phyloP scores from a whole-genome alignment of 257 asterid species.

The Cinchona pubescens region DNA sequence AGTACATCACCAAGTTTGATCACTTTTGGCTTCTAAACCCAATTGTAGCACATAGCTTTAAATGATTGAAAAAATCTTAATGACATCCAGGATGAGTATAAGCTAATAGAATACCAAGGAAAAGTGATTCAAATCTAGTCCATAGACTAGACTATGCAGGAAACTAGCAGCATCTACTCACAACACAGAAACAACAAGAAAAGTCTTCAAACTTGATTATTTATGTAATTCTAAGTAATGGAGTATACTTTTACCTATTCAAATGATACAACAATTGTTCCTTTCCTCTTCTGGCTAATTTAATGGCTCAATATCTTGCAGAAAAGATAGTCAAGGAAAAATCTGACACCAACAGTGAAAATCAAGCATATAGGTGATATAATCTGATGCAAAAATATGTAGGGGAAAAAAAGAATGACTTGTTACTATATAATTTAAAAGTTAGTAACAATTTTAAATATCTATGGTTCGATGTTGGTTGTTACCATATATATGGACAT shows the following conservation, averaged over 20 bases:
- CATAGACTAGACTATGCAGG: too few relatives aligned
- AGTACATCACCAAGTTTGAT: background rate
- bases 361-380: background rate
- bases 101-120: background rate
- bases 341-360: background rate
- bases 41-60: background rate
- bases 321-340: background rate
- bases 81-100: background rate
- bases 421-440: background rate
- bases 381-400: too few relatives aligned
- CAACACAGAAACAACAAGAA: background rate
- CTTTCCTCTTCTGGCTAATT: background rate
- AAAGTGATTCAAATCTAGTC: too few relatives aligned
- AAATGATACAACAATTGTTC: too few relatives aligned
- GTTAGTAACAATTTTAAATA: background rate
- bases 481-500: background rate
- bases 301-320: background rate
- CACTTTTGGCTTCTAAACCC: slow-evolving; percentile 1
- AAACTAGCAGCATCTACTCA: background rate
- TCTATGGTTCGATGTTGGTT: background rate
- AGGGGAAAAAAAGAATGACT: background rate
- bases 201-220: background rate
- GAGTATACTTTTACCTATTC: too few relatives aligned
- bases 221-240: background rate
- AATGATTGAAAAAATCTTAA: too few relatives aligned